Evolutionary conservation across 768 basidiomycete genomes (phyloP).

Genomic region (Auricularia auricula-judae): DNA sequence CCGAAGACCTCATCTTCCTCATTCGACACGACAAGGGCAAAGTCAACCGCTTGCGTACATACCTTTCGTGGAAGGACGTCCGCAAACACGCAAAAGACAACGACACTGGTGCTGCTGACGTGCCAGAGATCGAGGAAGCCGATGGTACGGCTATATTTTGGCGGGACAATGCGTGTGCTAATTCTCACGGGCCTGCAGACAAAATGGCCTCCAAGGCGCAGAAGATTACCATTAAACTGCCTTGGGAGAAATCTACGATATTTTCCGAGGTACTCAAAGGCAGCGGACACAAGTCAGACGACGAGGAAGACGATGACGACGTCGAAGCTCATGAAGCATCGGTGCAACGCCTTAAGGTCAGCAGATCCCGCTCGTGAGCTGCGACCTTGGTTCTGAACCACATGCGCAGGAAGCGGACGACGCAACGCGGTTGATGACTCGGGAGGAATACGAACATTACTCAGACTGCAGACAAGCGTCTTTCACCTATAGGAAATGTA

Average conservation of each 20-base stretch:
- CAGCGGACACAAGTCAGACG: conserved; percentile 75
- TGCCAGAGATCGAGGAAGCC: conserved; percentile 75
- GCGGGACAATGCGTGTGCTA: neutral
- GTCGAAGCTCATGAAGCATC: conserved; percentile 92
- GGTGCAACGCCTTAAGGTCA: conserved; percentile 72
- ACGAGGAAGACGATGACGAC: conserved; percentile 93
- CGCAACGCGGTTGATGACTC: conserved; percentile 88
- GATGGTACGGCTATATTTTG: conserved; percentile 49
- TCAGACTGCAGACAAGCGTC: conserved; percentile 94
- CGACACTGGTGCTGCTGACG: conserved; percentile 68
- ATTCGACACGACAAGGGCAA: conserved; percentile 91
- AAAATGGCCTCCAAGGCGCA: conserved; percentile 75
- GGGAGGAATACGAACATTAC: conserved; percentile 94
- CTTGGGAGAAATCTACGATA: conserved; percentile 90
- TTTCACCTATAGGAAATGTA: conserved; percentile 94
- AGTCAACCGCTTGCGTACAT: conserved; percentile 85
- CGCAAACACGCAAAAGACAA: conserved; percentile 91
- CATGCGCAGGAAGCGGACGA: conserved; percentile 76
- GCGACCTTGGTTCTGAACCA: neutral
- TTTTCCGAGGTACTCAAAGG: conserved; percentile 78
- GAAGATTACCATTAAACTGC: conserved; percentile 89
- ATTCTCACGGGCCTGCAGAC: conserved; percentile 30
- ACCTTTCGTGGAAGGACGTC: conserved; percentile 95
- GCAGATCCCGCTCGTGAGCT: conserved; percentile 3
- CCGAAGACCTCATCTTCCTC: conserved; percentile 94